A percentile compares a stretch with the other conserved stretches of the same genome.
Evolutionary conservation across 768 basidiomycete species (phyloP).

Genomic region (Leccinum barrowsii): DNA sequence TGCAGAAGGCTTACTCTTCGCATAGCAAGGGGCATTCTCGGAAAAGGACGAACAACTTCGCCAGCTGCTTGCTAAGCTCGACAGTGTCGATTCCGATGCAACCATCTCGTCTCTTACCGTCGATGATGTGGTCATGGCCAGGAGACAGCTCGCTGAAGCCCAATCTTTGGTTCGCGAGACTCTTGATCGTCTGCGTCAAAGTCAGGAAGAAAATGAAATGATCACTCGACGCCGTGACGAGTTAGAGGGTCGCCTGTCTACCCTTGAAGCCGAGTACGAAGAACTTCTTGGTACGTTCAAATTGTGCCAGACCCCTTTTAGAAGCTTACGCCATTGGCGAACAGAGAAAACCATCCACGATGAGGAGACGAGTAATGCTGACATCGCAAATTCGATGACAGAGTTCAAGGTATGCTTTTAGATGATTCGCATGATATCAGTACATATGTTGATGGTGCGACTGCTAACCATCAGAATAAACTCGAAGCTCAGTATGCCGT

Average conservation of each 20-base stretch:
- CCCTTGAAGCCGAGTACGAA: slow-evolving; percentile 92
- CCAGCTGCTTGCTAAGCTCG: slow-evolving; percentile 77
- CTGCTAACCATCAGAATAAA: slow-evolving; percentile 59
- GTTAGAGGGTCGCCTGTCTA: slow-evolving; percentile 73
- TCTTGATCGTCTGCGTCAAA: slow-evolving; percentile 82
- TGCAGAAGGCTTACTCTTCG: slow-evolving; percentile 3
- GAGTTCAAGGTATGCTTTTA: slow-evolving; percentile 74
- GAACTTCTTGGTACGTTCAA: slow-evolving; percentile 78
- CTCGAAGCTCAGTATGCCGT: slow-evolving; percentile 91
- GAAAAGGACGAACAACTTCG: slow-evolving; percentile 95
- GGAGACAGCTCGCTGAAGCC: slow-evolving; percentile 85
- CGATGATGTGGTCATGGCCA: slow-evolving; percentile 77
- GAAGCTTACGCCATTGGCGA: slow-evolving; percentile 9
- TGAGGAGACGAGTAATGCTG: slow-evolving; percentile 81
- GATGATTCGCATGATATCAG: not conserved
- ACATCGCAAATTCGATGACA: slow-evolving; percentile 77
- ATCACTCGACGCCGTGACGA: slow-evolving; percentile 79
- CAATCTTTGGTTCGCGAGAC: slow-evolving; percentile 85
- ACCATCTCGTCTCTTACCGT: slow-evolving; percentile 55
- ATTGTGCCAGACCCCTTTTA: not conserved
- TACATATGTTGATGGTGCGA: not conserved
- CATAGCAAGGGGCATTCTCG: slow-evolving; percentile 86
- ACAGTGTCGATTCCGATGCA: slow-evolving; percentile 65
- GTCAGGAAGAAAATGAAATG: slow-evolving; percentile 91
- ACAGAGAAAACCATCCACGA: slow-evolving; percentile 90